A percentile compares a stretch with the other conserved stretches of the same genome.
These are phyloP conservation scores for Plenodomus tracheiphilus DNA, from an alignment of 2,329 filamentous ascomycete species.

Conservation along the genomic window DNA sequence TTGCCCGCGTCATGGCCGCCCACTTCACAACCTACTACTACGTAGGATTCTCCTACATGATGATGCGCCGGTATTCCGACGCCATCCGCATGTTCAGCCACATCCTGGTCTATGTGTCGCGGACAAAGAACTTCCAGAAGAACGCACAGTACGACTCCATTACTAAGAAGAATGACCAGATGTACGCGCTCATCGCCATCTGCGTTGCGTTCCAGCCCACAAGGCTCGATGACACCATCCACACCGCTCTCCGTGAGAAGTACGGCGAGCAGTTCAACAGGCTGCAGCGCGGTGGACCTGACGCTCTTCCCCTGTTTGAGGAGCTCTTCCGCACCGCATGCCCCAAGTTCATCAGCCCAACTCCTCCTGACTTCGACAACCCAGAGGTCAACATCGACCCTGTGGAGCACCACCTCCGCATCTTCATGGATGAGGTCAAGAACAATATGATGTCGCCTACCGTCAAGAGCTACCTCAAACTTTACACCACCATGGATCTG, in stretches of 20 bases:
- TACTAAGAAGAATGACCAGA: constrained; percentile 99
- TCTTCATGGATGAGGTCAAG: constrained; percentile 99
- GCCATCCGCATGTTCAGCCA: constrained; percentile 99
- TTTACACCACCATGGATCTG: constrained; percentile 99
- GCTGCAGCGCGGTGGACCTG: constrained; percentile 93
- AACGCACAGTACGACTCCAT: constrained; percentile 97
- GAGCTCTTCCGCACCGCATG: constrained; percentile 97
- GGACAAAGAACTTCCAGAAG: constrained; percentile 99
- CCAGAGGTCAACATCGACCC: constrained; percentile 95
- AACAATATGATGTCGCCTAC: constrained; percentile 98
- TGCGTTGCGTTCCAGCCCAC: constrained; percentile 98
- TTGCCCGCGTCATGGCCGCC: constrained; percentile 97
- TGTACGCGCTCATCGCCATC: constrained; percentile 98
- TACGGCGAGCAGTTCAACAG: constrained; percentile 97
- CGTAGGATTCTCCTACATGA: constrained; percentile 99
- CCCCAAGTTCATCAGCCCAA: constrained; percentile 99
- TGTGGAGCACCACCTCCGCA: constrained; percentile 91
- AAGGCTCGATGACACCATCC: constrained; percentile 96
- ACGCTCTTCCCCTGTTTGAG: constrained; percentile 94
- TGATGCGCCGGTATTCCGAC: constrained; percentile 99
- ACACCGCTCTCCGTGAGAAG: constrained; percentile 97
- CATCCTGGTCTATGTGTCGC: constrained; percentile 97
- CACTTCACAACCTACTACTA: constrained; percentile 99
- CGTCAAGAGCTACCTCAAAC: constrained; percentile 96
- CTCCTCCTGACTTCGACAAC: constrained; percentile 96